These are phyloP conservation scores for Panellus pusillus DNA, from an alignment of 768 basidiomycete genomes.

Conservation along the genomic window DNA sequence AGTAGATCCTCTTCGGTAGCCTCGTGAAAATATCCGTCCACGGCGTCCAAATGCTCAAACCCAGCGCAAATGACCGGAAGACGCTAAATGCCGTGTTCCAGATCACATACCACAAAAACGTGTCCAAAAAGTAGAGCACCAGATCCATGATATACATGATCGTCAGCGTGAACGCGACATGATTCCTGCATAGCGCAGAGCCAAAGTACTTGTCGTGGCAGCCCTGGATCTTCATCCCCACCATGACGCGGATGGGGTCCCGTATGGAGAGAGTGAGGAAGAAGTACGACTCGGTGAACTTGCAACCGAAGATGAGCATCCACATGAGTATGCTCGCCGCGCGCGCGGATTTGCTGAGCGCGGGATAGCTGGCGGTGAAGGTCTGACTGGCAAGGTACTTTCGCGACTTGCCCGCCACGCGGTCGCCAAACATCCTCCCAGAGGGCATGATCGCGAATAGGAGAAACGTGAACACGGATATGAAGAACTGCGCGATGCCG, in stretches of 20 bases:
- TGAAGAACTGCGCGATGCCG: slow-evolving; percentile 95
- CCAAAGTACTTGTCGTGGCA: slow-evolving; percentile 90
- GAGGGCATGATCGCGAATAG: slow-evolving; percentile 92
- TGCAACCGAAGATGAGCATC: slow-evolving; percentile 94
- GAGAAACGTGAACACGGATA: slow-evolving; percentile 82
- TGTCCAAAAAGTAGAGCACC: slow-evolving; percentile 96
- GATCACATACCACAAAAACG: slow-evolving; percentile 99
- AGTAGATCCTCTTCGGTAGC: slow-evolving; percentile 94
- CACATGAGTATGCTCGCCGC: slow-evolving; percentile 80
- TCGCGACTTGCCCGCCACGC: slow-evolving; percentile 90
- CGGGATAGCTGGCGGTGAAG: slow-evolving; percentile 94
- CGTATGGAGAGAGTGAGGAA: slow-evolving; percentile 95
- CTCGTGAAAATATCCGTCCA: slow-evolving; percentile 98
- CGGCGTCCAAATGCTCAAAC: slow-evolving; percentile 97
- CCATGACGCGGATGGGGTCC: slow-evolving; percentile 93
- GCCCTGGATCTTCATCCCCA: slow-evolving; percentile 91
- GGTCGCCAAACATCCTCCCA: slow-evolving; percentile 97
- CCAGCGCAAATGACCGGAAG: slow-evolving; percentile 83
- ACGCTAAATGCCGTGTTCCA: slow-evolving; percentile 97
- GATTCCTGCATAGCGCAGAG: slow-evolving; percentile 80
- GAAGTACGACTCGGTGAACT: slow-evolving; percentile 96
- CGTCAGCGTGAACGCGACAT: slow-evolving; percentile 91
- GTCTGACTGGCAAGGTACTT: slow-evolving; percentile 99
- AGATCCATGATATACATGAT: slow-evolving; percentile 99
- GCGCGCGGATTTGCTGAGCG: slow-evolving; percentile 62